Base-by-base conservation (phyloP, 495 filamentous ascomycete genomes). In the Neurospora sp. region DNA sequence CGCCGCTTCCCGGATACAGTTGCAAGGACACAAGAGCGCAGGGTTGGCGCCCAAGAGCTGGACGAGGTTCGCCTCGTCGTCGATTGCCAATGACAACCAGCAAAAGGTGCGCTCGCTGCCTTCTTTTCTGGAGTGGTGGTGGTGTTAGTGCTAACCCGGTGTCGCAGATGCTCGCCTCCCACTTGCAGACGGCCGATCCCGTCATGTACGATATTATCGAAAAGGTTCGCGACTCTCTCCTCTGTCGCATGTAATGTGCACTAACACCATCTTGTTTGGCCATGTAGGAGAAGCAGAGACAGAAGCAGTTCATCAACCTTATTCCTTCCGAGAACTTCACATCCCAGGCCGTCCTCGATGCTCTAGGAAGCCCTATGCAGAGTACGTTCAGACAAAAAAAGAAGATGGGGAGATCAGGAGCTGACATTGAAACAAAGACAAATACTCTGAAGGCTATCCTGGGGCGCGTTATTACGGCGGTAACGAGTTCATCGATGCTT, bases 261-360 rank as follows among this genome's bases (percentile, higher is more conserved):
- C 41, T 68, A n/a, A 18, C 65, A 39, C 72, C 77, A 31, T 79
- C 70, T 37, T 16, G 41, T 10, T 35, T 40, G 39, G 44, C 38
- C n/a, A 53, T 75, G 70, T 76, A 98, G 94, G 95, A 99, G 85
- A 98, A 97, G 89, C 86, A 86, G 73, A 88, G 96, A 74, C 96
- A 99, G 80, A 95, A 97, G 83, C 92, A 98, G 78, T 98, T 97
- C 81, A 95, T 99, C 82, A 98, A 98, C 84, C 89, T 99, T 71
- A 99, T 99, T 74, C 96, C 96, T 18, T 99, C 96, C 27, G 96
- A 99, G 83, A 99, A 99, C 84, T 98, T 99, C 82, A 98, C 96
- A 11, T 98, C 96, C 18, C 94, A 98, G 81, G 94, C 96, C 27
- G 96, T 99, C 12, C 89, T 98, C 44, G 96, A 98, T 88, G 94